Evolutionary conservation across 352 stramenopile species (phyloP).

Genomic region (Phytophthora vignae): DNA sequence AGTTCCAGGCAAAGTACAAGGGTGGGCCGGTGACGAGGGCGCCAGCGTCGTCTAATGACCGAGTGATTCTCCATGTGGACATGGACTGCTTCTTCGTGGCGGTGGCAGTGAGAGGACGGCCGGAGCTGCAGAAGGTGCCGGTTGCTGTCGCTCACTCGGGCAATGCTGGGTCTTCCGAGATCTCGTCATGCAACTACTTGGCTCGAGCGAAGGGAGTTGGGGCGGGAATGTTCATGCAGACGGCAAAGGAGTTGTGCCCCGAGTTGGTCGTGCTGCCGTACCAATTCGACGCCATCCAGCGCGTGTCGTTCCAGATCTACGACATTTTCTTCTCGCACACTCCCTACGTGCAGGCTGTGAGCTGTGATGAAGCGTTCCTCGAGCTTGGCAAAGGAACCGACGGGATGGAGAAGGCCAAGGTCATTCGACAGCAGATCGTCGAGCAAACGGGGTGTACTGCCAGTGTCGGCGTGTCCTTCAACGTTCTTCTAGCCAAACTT

Average conservation of each 20-base stretch:
- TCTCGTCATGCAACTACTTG: slow-evolving; percentile 97
- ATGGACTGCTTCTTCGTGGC: slow-evolving; percentile 98
- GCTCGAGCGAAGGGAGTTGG: slow-evolving; percentile 91
- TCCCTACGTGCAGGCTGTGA: slow-evolving; percentile 93
- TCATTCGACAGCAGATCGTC: slow-evolving; percentile 74
- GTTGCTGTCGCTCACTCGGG: slow-evolving; percentile 93
- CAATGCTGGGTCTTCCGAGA: slow-evolving; percentile 86
- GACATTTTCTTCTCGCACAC: slow-evolving; percentile 90
- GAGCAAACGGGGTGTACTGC: slow-evolving; percentile 90
- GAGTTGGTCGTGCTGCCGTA: slow-evolving; percentile 95
- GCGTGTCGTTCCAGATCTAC: slow-evolving; percentile 94
- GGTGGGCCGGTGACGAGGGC: slow-evolving; percentile 48
- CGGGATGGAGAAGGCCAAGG: slow-evolving; percentile 71
- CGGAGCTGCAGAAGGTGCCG: slow-evolving; percentile 74
- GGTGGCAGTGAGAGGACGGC: slow-evolving; percentile 88
- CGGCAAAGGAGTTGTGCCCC: slow-evolving; percentile 91
- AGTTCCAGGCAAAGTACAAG: slow-evolving; percentile 75
- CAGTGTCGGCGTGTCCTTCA: slow-evolving; percentile 93
- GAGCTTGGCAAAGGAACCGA: slow-evolving; percentile 79
- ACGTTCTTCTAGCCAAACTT: slow-evolving; percentile 95
- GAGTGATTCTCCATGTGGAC: slow-evolving; percentile 96
- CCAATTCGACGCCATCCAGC: slow-evolving; percentile 92
- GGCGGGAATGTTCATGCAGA: slow-evolving; percentile 96
- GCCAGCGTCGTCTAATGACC: slow-evolving; percentile 44
- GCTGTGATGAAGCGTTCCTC: slow-evolving; percentile 96